Evolutionary conservation across 2,329 filamentous ascomycete genomes (phyloP).

Genomic region (Spiromastix sp.): DNA sequence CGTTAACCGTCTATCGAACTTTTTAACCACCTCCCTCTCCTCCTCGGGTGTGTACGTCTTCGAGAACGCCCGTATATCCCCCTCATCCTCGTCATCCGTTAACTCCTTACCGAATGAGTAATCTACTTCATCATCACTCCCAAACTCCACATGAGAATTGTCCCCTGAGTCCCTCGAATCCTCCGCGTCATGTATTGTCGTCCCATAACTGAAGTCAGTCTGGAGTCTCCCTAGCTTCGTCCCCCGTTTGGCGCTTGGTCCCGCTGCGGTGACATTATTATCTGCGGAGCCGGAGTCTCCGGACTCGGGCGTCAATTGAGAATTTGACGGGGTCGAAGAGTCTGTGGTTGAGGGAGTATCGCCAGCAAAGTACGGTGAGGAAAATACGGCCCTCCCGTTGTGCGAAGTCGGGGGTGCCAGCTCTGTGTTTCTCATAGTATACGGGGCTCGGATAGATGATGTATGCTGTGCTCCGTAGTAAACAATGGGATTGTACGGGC

Average conservation of each 20-base stretch:
- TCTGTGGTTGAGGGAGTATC: conserved; percentile 17
- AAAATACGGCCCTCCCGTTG: not conserved
- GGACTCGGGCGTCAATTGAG: conserved; percentile 26
- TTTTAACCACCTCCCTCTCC: conserved; percentile 58
- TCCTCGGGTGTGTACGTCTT: conserved; percentile 49
- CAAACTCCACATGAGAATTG: conserved; percentile 14
- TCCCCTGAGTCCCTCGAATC: conserved; percentile 4
- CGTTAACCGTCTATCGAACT: conserved; percentile 68
- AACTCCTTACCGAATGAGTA: conserved; percentile 6
- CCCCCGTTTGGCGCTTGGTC: not conserved
- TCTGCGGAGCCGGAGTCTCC: conserved; percentile 17
- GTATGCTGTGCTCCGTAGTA: no score
- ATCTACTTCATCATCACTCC: conserved; percentile 16
- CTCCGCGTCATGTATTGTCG: conserved; percentile 5
- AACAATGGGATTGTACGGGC: no score
- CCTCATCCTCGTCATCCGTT: conserved; percentile 3
- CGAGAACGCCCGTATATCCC: conserved; percentile 4
- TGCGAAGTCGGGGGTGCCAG: conserved; percentile 16
- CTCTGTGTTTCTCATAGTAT: conserved; percentile 14
- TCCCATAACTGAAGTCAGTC: conserved; percentile 21
- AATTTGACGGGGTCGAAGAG: conserved; percentile 18
- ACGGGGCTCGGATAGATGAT: not conserved
- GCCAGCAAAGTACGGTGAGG: conserved; percentile 11
- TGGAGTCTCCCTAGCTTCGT: conserved; percentile 18
- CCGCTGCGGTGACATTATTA: conserved; percentile 11